phyloP scores from a whole-genome alignment of 75 land plant genomes.

The Chamaecyparis obtusa region DNA sequence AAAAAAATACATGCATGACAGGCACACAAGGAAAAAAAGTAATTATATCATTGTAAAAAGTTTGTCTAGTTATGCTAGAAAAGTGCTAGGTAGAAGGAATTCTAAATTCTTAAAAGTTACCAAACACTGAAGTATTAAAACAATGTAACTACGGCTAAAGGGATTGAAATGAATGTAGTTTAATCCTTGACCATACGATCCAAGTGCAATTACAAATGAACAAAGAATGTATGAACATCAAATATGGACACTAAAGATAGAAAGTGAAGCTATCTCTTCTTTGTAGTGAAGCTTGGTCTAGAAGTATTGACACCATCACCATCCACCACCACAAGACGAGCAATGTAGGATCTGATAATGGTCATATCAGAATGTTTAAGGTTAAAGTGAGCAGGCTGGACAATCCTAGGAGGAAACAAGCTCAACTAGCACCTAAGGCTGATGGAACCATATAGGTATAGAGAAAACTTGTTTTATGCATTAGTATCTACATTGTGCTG shows the following conservation, averaged over 20 bases:
- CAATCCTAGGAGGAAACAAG: background rate
- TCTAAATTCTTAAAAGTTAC: background rate
- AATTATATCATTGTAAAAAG: background rate
- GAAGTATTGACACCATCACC: background rate
- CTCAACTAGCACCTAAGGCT: background rate
- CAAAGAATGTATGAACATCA: background rate
- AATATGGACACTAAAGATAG: background rate
- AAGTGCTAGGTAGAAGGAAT: background rate
- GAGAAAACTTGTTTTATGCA: background rate
- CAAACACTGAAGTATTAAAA: no score
- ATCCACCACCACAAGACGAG: background rate
- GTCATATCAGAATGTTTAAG: background rate
- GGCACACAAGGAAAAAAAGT: background rate
- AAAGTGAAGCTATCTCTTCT: background rate
- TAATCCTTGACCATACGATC: background rate
- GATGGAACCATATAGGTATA: background rate
- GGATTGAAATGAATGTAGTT: background rate
- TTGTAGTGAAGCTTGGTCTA: background rate
- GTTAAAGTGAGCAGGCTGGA: background rate
- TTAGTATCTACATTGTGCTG: background rate
- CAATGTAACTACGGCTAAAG: background rate
- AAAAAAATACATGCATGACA: background rate
- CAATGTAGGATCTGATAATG: background rate
- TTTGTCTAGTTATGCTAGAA: no score
- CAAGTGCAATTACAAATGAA: background rate